Conservation (phyloP, 768 basidiomycete species). For the Macrolepiota fuliginosa region DNA sequence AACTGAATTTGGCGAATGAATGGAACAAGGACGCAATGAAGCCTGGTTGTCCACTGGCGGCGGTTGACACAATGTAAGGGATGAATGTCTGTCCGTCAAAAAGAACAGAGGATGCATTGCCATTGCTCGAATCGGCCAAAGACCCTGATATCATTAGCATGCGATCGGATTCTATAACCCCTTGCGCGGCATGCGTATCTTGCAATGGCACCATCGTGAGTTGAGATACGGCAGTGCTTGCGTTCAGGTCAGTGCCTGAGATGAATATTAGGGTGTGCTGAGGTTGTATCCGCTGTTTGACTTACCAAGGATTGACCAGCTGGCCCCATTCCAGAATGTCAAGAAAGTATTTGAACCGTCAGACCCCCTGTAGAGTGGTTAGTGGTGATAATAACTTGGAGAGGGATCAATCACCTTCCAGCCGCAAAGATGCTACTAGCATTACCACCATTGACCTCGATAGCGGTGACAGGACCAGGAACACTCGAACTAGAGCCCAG, state of each 20-base stretch:
- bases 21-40: slow-evolving; percentile 78
- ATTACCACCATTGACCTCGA: slow-evolving; percentile 83
- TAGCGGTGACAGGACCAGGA: slow-evolving; percentile 88
- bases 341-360: slow-evolving; percentile 70
- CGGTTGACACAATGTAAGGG: slow-evolving; percentile 76
- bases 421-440: slow-evolving; percentile 85
- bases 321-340: slow-evolving; percentile 78
- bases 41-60: slow-evolving; percentile 66
- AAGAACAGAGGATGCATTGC: slow-evolving; percentile 80
- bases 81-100: slow-evolving; percentile 83
- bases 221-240: slow-evolving; percentile 70
- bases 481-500: slow-evolving; percentile 60
- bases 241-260: slow-evolving; percentile 53
- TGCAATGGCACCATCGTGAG: slow-evolving; percentile 89
- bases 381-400: neutral
- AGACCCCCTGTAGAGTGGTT: slow-evolving; percentile 35
- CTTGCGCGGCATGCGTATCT: slow-evolving; percentile 66
- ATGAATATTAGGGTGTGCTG: slow-evolving; percentile 3
- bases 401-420: slow-evolving; percentile 59
- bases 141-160: slow-evolving; percentile 88
- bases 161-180: slow-evolving; percentile 77
- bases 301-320: slow-evolving; percentile 71
- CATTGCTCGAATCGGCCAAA: slow-evolving; percentile 65
- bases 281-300: slow-evolving; percentile 11
- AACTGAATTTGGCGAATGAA: slow-evolving; percentile 77